Conservation (phyloP, 2,329 filamentous ascomycete genomes). For the Diplodia scrobiculata region DNA sequence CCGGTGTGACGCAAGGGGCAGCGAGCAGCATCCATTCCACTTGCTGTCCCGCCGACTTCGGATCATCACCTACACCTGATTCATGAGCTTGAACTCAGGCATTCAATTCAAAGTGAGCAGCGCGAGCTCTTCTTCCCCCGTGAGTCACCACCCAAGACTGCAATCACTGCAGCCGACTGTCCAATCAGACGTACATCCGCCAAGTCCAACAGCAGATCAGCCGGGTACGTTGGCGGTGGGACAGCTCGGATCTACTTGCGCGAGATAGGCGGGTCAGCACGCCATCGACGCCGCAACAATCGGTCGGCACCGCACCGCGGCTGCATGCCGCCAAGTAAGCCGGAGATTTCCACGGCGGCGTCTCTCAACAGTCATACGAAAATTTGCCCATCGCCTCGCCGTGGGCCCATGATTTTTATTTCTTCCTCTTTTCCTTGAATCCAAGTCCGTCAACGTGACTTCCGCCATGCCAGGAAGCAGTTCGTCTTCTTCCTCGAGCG, state of each 20-base stretch:
- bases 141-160: no score
- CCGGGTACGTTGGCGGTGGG: background rate
- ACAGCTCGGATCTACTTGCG: background rate
- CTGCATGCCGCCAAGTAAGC: background rate
- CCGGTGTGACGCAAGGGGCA: no score
- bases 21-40: no score
- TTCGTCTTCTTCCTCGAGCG: background rate
- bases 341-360: background rate
- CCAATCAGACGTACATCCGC: no score
- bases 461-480: background rate
- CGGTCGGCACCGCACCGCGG: background rate
- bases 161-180: no score
- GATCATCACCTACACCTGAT: no score
- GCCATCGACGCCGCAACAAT: constrained; percentile 13
- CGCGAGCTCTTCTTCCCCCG: no score
- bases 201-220: background rate
- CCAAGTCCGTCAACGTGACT: background rate
- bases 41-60: no score
- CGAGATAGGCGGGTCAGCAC: constrained; percentile 1
- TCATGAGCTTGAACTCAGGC: no score
- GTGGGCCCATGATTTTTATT: no score
- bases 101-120: no score
- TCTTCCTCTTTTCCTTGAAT: no score
- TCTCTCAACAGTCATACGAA: background rate
- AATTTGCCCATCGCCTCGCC: background rate